A percentile compares a stretch with the other conserved stretches of the same genome.
Evolutionary conservation across 1,284 basidiomycete genomes (phyloP).

Genomic region (Caloboletus firmus): DNA sequence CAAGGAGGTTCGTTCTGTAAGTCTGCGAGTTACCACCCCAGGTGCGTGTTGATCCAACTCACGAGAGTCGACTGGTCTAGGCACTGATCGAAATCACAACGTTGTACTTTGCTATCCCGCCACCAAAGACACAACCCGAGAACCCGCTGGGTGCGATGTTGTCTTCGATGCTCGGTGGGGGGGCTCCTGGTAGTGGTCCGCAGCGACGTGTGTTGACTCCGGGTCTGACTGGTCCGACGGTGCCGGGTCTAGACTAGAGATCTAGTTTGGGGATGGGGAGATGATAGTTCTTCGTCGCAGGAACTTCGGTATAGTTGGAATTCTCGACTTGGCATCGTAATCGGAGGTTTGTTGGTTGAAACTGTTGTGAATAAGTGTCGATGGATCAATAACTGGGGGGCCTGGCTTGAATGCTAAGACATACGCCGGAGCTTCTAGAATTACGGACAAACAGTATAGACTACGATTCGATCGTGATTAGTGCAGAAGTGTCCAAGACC

Average conservation of each 20-base stretch:
- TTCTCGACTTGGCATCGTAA: slow-evolving; percentile 7
- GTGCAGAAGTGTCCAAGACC: slow-evolving; percentile 11
- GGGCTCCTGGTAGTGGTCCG: slow-evolving; percentile 39
- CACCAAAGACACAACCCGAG: slow-evolving; percentile 63
- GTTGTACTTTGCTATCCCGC: slow-evolving; percentile 81
- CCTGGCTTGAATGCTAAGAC: not conserved
- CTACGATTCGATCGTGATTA: slow-evolving; percentile 20
- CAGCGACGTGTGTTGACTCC: slow-evolving; percentile 44
- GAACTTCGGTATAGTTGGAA: slow-evolving; percentile 6
- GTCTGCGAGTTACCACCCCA: slow-evolving; percentile 25
- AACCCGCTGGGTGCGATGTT: slow-evolving; percentile 84
- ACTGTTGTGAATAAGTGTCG: too few species aligned
- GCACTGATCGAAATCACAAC: slow-evolving; percentile 54
- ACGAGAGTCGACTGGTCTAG: slow-evolving; percentile 29
- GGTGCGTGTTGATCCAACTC: not conserved
- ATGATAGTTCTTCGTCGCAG: slow-evolving; percentile 7
- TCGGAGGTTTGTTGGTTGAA: slow-evolving; percentile 6
- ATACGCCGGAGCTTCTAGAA: not conserved
- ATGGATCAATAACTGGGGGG: not conserved
- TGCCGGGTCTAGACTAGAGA: slow-evolving; percentile 40
- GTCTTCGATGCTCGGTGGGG: slow-evolving; percentile 78
- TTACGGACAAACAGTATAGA: slow-evolving; percentile 16
- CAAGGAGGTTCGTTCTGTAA: slow-evolving; percentile 74
- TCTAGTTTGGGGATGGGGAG: not conserved
- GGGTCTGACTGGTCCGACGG: slow-evolving; percentile 32